Conservation (phyloP, 2,329 filamentous ascomycete species). For the Clarireedia paspali region DNA sequence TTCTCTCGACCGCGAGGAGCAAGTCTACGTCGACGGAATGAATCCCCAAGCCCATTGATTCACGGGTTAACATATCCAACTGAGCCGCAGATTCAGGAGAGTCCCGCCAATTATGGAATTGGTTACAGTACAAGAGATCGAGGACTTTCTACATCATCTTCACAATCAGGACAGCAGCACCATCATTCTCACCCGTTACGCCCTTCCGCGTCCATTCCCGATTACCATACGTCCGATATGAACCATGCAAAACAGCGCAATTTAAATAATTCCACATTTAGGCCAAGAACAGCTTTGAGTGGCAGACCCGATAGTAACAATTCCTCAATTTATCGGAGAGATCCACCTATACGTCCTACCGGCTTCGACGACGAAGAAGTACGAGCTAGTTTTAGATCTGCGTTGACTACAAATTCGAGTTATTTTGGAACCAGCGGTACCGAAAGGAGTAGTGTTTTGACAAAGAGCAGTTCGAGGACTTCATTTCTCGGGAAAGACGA, state of each 20-base stretch:
- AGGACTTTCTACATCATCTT: slow-evolving; percentile 25
- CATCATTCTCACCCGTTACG: slow-evolving; percentile 14
- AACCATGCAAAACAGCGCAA: slow-evolving; percentile 26
- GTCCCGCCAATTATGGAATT: slow-evolving; percentile 13
- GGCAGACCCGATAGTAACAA: slow-evolving; percentile 23
- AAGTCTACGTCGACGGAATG: slow-evolving; percentile 22
- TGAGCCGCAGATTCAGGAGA: slow-evolving; percentile 17
- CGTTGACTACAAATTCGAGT: slow-evolving; percentile 52
- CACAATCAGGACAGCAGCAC: slow-evolving; percentile 19
- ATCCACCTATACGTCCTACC: slow-evolving; percentile 20
- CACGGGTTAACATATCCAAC: slow-evolving; percentile 19
- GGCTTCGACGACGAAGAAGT: slow-evolving; percentile 32
- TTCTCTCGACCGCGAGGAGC: slow-evolving; percentile 26
- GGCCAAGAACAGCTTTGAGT: slow-evolving; percentile 14
- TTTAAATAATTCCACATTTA: slow-evolving; percentile 19
- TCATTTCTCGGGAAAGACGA: slow-evolving; percentile 48
- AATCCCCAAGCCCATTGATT: slow-evolving; percentile 21
- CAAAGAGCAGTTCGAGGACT: slow-evolving; percentile 68
- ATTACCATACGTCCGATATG: slow-evolving; percentile 25
- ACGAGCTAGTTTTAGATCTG: slow-evolving; percentile 52
- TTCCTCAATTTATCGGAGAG: slow-evolving; percentile 19
- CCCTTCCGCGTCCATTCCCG: slow-evolving; percentile 28
- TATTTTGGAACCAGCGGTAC: slow-evolving; percentile 56
- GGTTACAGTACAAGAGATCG: slow-evolving; percentile 18
- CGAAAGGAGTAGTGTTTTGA: slow-evolving; percentile 74